Percentiles rank a stretch among this genome's conserved stretches.
Conservation (phyloP, 768 basidiomycete genomes). For the Neoboletus magnificus region DNA sequence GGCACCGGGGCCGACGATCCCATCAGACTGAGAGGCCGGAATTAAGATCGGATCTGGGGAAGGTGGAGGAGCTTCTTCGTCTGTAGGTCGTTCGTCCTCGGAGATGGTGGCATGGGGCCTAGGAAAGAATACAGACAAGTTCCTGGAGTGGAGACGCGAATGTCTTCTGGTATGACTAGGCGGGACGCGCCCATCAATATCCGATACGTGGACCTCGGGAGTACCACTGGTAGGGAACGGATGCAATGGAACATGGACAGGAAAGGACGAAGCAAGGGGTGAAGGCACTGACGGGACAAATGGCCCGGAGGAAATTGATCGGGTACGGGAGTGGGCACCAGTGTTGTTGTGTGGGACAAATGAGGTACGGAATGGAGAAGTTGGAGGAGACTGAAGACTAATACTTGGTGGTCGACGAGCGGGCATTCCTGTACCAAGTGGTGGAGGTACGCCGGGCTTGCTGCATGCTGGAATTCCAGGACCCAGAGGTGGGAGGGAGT, state of each 20-base stretch:
- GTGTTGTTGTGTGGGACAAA: slow-evolving; percentile 14
- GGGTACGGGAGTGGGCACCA: slow-evolving; percentile 25
- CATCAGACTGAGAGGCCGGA: slow-evolving; percentile 40
- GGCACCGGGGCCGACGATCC: slow-evolving; percentile 16
- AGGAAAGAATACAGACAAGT: slow-evolving; percentile 90
- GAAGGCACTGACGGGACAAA: slow-evolving; percentile 27
- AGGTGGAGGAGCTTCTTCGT: slow-evolving; percentile 47
- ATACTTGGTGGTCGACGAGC: slow-evolving; percentile 24
- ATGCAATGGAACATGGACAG: slow-evolving; percentile 23
- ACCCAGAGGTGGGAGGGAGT: slow-evolving; percentile 14
- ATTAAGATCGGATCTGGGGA: slow-evolving; percentile 41
- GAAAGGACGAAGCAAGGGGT: slow-evolving; percentile 28
- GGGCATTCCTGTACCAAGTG: slow-evolving; percentile 24
- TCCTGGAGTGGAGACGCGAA: slow-evolving; percentile 81
- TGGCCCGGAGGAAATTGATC: slow-evolving; percentile 34
- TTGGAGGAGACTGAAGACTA: slow-evolving; percentile 25
- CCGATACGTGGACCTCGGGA: slow-evolving; percentile 19
- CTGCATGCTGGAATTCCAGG: slow-evolving; percentile 23
- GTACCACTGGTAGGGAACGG: slow-evolving; percentile 20
- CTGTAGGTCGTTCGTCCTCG: slow-evolving; percentile 55
- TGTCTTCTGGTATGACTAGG: slow-evolving; percentile 45
- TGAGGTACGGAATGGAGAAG: slow-evolving; percentile 32
- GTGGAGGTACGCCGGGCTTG: slow-evolving; percentile 20
- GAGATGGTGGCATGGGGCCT: slow-evolving; percentile 60
- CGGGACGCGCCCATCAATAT: slow-evolving; percentile 11